Base-by-base conservation (phyloP, 352 stramenopile species). In the Pythium phragmiticola region DNA sequence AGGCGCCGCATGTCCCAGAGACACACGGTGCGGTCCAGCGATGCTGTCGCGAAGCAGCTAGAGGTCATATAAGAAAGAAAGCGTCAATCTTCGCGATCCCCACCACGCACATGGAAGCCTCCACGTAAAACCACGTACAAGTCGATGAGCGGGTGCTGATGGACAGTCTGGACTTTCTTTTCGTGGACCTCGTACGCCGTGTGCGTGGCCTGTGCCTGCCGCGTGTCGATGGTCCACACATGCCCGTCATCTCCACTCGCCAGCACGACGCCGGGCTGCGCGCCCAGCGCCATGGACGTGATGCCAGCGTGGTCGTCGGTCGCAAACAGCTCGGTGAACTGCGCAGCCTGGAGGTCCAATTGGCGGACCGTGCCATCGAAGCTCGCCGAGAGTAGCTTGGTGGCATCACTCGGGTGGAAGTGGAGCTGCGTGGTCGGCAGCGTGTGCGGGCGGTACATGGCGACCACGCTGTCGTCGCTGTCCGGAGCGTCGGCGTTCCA, bases 81-180 rank as follows among this genome's bases (percentile, higher is more conserved):
- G 21, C 21, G 21, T 21, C 21, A 21, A 1, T 21, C 21, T 21
- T 0, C 21, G 21, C 21, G 21, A 21, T 21, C 21, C 21, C 21
- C 21, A 21, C 21, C 21, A 21, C 21, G 21, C 21, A 21, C 21
- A 21, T 21, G 21, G 21, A 21, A 21, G 21, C 21, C 21, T 21
- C 21, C 21, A 21, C 0, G 21, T 21, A 21, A 21, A 21, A 21
- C 21, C 21, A 87, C 80, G 56, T 82, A 92, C 84, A 82, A 82
- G 28, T 87, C 60, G 4, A 74, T 58, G 13, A 58, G 66, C 11
- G 87, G 83, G 45, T 95, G 87, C 51, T 82, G 70, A 49, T 88
- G 74, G n/a, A 95, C 84, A 0, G 87, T 95, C 59, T 95, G 92
- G 53, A 94, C 74, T 72, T 93, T 95, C 63, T 93, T 94, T 53